Evolutionary conservation across 1,139 yeast species (phyloP).

Genomic region (Protomyces arabidopsidicola): DNA sequence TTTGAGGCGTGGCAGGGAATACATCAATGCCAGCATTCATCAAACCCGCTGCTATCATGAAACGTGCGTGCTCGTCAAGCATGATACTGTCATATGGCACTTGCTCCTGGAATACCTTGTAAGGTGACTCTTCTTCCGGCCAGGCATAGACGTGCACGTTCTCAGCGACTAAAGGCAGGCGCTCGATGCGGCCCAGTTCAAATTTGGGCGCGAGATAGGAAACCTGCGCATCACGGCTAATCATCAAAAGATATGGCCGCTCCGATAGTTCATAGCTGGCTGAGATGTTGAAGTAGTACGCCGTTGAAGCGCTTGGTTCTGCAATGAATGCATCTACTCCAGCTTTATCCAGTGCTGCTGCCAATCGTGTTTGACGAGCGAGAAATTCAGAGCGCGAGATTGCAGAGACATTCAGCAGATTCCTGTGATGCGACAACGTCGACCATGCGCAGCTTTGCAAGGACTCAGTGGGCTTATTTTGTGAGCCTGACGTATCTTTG

Average conservation of each 20-base stretch:
- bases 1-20: neutral
- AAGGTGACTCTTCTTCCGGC: slow-evolving; percentile 26
- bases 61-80: slow-evolving; percentile 21
- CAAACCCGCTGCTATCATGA: slow-evolving; percentile 23
- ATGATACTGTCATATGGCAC: neutral
- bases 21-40: neutral
- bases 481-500: neutral
- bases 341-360: slow-evolving; percentile 1
- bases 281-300: slow-evolving; percentile 21
- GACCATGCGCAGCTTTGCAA: neutral
- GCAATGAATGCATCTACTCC: slow-evolving; percentile 21
- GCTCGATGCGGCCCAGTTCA: slow-evolving; percentile 20
- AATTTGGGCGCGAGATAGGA: slow-evolving; percentile 22
- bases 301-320: slow-evolving; percentile 24
- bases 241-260: slow-evolving; percentile 16
- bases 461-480: too few relatives aligned
- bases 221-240: neutral
- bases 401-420: slow-evolving; percentile 2
- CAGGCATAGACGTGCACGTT: slow-evolving; percentile 4
- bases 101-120: slow-evolving; percentile 1
- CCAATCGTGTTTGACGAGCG: slow-evolving; percentile 7
- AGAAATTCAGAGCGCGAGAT: slow-evolving; percentile 13
- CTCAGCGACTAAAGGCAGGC: neutral
- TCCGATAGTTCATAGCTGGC: slow-evolving; percentile 16
- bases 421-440: neutral